Base-by-base conservation (phyloP, 139 green algal genomes). In the Chlamydomonas schloesseri region DNA sequence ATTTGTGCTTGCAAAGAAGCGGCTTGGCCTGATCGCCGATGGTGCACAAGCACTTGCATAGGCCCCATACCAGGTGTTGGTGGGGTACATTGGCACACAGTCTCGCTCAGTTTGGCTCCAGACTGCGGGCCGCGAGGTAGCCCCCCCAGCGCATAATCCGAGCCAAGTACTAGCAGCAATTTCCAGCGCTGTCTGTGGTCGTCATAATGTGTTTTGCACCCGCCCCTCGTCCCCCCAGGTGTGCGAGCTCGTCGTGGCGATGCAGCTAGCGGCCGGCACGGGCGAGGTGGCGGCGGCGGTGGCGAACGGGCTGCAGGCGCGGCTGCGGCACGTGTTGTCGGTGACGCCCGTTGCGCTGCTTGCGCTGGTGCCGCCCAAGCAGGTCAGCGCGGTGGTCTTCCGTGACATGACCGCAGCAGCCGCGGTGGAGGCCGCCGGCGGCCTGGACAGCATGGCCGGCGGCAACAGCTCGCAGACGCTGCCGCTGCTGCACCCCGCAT, bases 251-350 rank as follows among this genome's bases (percentile, higher is more conserved):
- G 78, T 84, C 29, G 34, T 84, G n/a, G 64, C 78, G 58, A 24
- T 84, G 42, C 78, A 84, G 62, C 55, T 65, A 0, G 42, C 78
- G 6, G 29, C 29, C 9, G 78, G 78, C n/a, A 84, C 42, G 28
- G 78, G 78, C 78, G 78, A 84, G 78, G 24, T 84, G 42, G 78
- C 78, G 78, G 78, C 78, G 62, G 78, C 78, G 47, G 78, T 84
- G 65, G 78, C 78, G 62, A 47, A 47, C 24, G 64, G 78, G 21
- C 64, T 84, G 46, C 42, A 62, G 64, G 78, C 78, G 62, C 78
- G 78, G 23, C 64, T 84, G 64, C 64, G 42, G 24, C 64, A 84
- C 23, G 26, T 65, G 62, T 57, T 75, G 23, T 69, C 78, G 23
- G 78, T 84, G 17, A 24, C 64, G 46, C 78, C 78, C 29, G 33